Evolutionary conservation across 371 early-diverging fungal genomes (phyloP).

Genomic region (Nematocida homosporus): DNA sequence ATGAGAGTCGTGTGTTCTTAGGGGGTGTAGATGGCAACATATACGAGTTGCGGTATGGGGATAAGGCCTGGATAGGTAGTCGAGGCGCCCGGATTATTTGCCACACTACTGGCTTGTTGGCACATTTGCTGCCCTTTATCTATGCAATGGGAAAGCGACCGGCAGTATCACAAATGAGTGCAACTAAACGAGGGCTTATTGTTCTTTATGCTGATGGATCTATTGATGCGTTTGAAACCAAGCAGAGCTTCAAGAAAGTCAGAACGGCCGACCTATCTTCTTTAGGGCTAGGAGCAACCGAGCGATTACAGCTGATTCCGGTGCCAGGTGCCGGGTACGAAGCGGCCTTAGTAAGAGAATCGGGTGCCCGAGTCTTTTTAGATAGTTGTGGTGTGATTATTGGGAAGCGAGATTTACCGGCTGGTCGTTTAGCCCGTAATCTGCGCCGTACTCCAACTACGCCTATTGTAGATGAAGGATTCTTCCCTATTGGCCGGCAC

Average conservation of each 20-base stretch:
- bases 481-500: slow-evolving; percentile 11
- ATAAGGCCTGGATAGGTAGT: slow-evolving; percentile 19
- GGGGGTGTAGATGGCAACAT: slow-evolving; percentile 54
- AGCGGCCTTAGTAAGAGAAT: slow-evolving; percentile 18
- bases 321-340: slow-evolving; percentile 7
- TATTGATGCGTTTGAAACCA: slow-evolving; percentile 33
- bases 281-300: slow-evolving; percentile 5
- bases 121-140: slow-evolving; percentile 36
- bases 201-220: slow-evolving; percentile 32
- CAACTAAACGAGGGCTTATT: slow-evolving; percentile 29
- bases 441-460: background rate
- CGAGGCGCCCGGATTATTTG: slow-evolving; percentile 8
- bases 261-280: slow-evolving; percentile 39
- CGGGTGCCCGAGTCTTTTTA: slow-evolving; percentile 25
- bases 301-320: slow-evolving; percentile 17
- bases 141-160: slow-evolving; percentile 41
- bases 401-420: slow-evolving; percentile 11
- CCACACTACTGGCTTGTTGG: slow-evolving; percentile 31
- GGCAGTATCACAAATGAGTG: slow-evolving; percentile 22
- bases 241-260: slow-evolving; percentile 11
- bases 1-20: slow-evolving; percentile 28
- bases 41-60: slow-evolving; percentile 37
- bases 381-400: slow-evolving; percentile 21
- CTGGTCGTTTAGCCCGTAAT: background rate
- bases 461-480: slow-evolving; percentile 22